A percentile compares a stretch with the other conserved stretches of the same genome.
Conservation (phyloP, 306 rosid species). For the Pterocarpus macrocarpus region DNA sequence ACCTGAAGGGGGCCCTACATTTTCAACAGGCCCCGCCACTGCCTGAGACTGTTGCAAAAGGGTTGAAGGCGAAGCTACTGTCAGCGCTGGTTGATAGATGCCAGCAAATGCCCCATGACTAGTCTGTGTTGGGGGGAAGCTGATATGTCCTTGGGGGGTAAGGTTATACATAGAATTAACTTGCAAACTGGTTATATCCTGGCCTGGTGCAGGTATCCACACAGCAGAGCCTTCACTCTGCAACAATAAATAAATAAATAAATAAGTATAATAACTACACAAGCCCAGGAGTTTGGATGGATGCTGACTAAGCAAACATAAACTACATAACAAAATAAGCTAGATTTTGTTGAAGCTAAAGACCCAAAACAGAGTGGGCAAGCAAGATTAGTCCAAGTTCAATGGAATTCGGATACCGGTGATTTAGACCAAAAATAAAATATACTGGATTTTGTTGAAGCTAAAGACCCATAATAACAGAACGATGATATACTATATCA, state of each 20-base stretch:
- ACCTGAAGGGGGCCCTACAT: conserved; percentile 66
- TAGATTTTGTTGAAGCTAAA: no score
- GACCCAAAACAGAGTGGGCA: no score
- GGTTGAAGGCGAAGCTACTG: conserved; percentile 67
- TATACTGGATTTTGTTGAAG: no score
- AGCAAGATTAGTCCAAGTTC: no score
- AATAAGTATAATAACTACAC: not conserved
- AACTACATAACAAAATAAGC: not conserved
- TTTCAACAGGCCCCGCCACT: conserved; percentile 69
- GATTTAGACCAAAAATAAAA: no score
- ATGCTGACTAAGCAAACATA: conserved; percentile 24
- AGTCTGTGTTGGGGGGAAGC: conserved; percentile 69
- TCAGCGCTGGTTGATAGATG: conserved; percentile 68
- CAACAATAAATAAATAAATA: not conserved
- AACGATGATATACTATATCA: no score
- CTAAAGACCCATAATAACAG: no score
- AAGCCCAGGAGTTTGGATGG: conserved; percentile 23
- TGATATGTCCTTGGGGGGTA: conserved; percentile 68
- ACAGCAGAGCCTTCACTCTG: conserved; percentile 79
- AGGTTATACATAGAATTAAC: conserved; percentile 73
- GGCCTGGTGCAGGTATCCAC: conserved; percentile 84
- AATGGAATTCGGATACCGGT: no score
- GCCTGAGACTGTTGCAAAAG: conserved; percentile 85
- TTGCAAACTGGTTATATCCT: conserved; percentile 72
- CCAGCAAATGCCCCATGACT: conserved; percentile 70